Evolutionary conservation across 352 stramenopile species (phyloP), one percentile per base, ranked within the genome.

Genomic region (Phytopythium montanum): DNA sequence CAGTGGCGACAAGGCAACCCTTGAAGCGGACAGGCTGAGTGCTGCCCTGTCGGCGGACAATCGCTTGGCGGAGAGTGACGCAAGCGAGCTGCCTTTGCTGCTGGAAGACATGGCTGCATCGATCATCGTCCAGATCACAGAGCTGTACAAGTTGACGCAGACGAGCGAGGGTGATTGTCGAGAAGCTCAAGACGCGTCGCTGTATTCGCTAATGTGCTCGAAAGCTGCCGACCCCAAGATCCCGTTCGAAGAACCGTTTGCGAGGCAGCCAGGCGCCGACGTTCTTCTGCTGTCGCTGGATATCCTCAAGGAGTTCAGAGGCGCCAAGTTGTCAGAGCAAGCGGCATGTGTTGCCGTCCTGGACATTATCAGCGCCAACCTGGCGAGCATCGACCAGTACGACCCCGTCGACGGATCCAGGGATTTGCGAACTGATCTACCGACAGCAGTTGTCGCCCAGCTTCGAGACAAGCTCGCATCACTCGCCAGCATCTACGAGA

Each of bases 241-340:
- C 52, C 64, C 64, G 12, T 94, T 95, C 62, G 84, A 95, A 61
- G 81, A 91, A 39, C 80, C 86, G 0, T 95, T 90, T 61, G 87
- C 70, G 34, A 71, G 83, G 0, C 86, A 95, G 44, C 86, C 86
- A 8, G 80, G 62, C 39, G 72, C 74, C 26, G 61, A 81, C 16
- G 73, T 85, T 23, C 74, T 95, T 52, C 54, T 61, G 4, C 55
- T 85, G 46, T 45, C 92, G 0, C 52, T 90, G 39, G 54, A 46
- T 1, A 78, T 93, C 52, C 66, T 95, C n/a, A 48, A 66, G 31
- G 61, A 52, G 49, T 81, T 83, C 28, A 64, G 68, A 41, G 16
- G 23, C n/a, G 42, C 56, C 9, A 23, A 52, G 5, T 9, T 23
- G 13, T 14, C 25, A 10, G 25, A 14, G 2, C 46, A 48, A 7